A percentile compares a stretch with the other conserved stretches of the same genome.
phyloP scores from a whole-genome alignment of 257 asterid species.

The Gentiana dahurica region DNA sequence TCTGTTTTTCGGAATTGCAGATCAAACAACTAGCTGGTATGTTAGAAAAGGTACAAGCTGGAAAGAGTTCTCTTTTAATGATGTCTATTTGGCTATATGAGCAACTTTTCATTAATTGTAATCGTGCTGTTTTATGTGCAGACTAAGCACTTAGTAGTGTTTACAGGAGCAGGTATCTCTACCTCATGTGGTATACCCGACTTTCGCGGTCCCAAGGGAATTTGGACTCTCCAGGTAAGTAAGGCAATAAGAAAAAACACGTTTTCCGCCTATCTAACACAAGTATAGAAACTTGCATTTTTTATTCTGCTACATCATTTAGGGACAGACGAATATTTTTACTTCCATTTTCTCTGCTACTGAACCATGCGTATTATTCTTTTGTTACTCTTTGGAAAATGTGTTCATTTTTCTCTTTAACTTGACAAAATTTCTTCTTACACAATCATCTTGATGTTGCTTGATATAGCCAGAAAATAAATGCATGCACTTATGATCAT shows the following conservation, averaged over 20 bases:
- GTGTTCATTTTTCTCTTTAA: no score
- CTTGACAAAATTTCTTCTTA: no score
- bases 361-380: no score
- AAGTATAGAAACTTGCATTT: no score
- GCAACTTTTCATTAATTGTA: constrained; percentile 14
- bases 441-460: no score
- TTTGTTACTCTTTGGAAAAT: no score
- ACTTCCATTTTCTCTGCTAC: no score
- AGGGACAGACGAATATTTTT: no score
- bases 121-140: constrained; percentile 32
- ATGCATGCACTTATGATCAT: constrained; percentile 6
- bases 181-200: constrained; percentile 99
- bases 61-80: background rate
- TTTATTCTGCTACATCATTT: no score
- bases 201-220: constrained; percentile 96
- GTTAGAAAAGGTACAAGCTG: constrained; percentile 58
- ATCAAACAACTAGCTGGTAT: constrained; percentile 60
- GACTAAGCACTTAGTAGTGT: constrained; percentile 96
- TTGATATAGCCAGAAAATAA: no score
- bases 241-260: background rate
- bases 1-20: constrained; percentile 33
- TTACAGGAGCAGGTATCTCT: constrained; percentile 98
- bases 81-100: constrained; percentile 5
- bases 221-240: constrained; percentile 94
- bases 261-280: no score